Evolutionary conservation across 306 rosid genomes (phyloP), one percentile per base, ranked within the genome.

Genomic region (Spatholobus suberectus): DNA sequence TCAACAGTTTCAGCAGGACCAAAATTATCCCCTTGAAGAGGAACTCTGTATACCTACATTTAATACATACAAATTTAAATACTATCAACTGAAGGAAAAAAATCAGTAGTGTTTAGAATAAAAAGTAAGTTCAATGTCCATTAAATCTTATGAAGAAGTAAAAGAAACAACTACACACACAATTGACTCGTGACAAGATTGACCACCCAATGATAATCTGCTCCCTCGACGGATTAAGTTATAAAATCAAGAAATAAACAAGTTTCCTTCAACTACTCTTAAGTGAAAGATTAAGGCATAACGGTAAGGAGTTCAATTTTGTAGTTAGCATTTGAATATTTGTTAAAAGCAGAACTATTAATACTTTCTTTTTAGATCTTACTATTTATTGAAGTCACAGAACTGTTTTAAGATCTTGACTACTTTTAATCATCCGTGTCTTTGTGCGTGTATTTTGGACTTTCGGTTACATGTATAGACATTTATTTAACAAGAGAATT

Each of bases 41-140:
- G 90, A 87, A 89, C 90, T 85, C 99, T 93, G 91, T 86, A 94
- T 66, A 96, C 94, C 99, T 96, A 51, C 65, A 84, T 49, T 71
- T 17, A 46, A 68, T 61, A 51, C 52, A 44, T 20, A 52, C 24
- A 71, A 78, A 51, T 26, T 74, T 49, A 73, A 57, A 24, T 40
- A 63, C 24, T 72, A 38, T 5, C 66, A 55, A 81, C 26, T 37
- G 24, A 84, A 67, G 72, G 68, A 24, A 55, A 72, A n/a, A 29
- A 57, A 41, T 7, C 76, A 52, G 6, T 34, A 43, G 9, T 66
- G 24, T 34, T 68, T 69, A 14, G 52, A 83, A 86, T 29, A 69
- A 51, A 52, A 61, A 34, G 13, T 18, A 47, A 78, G 43, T 7
- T 59, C 21, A 24, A 61, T 40, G 65, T 65, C 27, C 70, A 55